Evolutionary conservation across 2,329 filamentous ascomycete species (phyloP), one percentile per base, ranked within the genome.

Genomic region (Drechslera avenae): DNA sequence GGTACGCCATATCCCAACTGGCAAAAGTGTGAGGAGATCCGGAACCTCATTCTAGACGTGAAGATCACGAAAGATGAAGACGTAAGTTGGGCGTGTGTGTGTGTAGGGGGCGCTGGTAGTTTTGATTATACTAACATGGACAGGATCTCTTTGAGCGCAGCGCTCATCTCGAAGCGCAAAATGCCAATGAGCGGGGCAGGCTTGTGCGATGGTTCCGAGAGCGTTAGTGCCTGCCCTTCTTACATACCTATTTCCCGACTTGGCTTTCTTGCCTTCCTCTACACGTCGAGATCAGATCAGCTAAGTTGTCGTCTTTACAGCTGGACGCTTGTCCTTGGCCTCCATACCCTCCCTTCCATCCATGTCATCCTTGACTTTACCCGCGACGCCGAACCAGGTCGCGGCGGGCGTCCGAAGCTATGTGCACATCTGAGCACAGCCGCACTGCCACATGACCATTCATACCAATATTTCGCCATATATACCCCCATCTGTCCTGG

Each of bases 31-130:
- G 87, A 93, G 52, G 80, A 83, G 45, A 84, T 89, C 4, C 82
- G 86, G 63, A 86, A 89, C 62, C 73, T 96, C 64, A 85, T 97
- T 48, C 75, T 97, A 57, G 90, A 95, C 66, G 89, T 89, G 60
- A 86, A 86, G 66, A 88, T 97, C 76, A 81, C 86, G 36, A 88
- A 86, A 47, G 91, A 96, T 75, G 91, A 96, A 63, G 93, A 97
- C 78, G 92, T 96, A 75, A 77, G 87, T 40, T 16, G 2, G n/a
- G n/a, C n/a, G n/a, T n/a, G n/a, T n/a, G n/a, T n/a, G n/a, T n/a
- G n/a, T n/a, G 9, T 12, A 26, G 13, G 7, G 16, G 6, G 17
- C 10, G 6, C 5, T 31, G 13, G 17, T 17, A 39, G 16, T 9
- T 37, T 10, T 23, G n/a, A 41, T 8, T 14, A 5, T 39, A n/a